Evolutionary conservation across 371 early-diverging fungal genomes (phyloP).

Genomic region (Parasitella parasitica): DNA sequence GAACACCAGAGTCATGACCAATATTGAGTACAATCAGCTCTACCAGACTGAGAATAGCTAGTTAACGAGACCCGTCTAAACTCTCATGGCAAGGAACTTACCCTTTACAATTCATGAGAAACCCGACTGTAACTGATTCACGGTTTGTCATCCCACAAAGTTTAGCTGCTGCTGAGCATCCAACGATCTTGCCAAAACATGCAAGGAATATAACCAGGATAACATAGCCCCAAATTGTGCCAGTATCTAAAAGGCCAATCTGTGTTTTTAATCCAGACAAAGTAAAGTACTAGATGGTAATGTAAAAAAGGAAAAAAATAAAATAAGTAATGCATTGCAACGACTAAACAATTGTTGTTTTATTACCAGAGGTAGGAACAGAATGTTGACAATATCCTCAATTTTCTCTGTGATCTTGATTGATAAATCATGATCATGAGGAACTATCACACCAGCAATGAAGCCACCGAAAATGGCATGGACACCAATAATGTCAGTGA

Average conservation of each 20-base stretch:
- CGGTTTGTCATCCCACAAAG: slow-evolving; percentile 72
- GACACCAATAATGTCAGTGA: slow-evolving; percentile 80
- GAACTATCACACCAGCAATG: slow-evolving; percentile 81
- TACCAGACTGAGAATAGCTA: slow-evolving; percentile 59
- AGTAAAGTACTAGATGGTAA: slow-evolving; percentile 78
- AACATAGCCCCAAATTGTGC: slow-evolving; percentile 75
- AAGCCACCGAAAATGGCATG: slow-evolving; percentile 87
- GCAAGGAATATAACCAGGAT: slow-evolving; percentile 75
- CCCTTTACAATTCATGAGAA: slow-evolving; percentile 96
- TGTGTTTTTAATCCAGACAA: slow-evolving; percentile 89
- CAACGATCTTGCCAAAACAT: slow-evolving; percentile 85
- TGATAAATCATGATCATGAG: slow-evolving; percentile 87
- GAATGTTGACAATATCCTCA: slow-evolving; percentile 84
- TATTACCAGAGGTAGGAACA: slow-evolving; percentile 83
- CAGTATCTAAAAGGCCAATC: slow-evolving; percentile 72
- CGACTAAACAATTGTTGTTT: no score
- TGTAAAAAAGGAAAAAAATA: no score
- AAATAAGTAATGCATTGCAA: no score
- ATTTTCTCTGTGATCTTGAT: slow-evolving; percentile 85
- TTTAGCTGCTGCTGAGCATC: slow-evolving; percentile 75
- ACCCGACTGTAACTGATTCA: slow-evolving; percentile 84
- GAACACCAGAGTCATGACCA: slow-evolving; percentile 82
- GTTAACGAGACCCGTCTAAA: no score
- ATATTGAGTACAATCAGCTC: slow-evolving; percentile 93
- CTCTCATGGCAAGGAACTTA: no score